Base-by-base conservation (phyloP, 2,329 filamentous ascomycete species). In the Alternaria tenuissima region DNA sequence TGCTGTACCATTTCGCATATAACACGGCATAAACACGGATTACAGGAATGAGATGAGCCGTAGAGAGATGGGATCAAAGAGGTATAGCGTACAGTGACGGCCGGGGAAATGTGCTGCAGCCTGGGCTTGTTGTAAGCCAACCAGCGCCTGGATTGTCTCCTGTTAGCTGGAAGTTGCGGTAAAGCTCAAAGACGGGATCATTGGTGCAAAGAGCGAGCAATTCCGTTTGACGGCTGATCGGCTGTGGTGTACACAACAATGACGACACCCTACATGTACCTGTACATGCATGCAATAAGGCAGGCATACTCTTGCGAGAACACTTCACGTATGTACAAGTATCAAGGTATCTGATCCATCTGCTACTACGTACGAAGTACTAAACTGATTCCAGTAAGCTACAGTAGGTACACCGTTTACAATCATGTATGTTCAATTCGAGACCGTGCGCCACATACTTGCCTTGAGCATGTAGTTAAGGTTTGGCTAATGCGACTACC, bases 281-380 rank as follows among this genome's bases (percentile, higher is more conserved):
- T 49, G 46, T 38, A 38, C 32, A 49, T 49, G 46, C 32, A 49
- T 49, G 46, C 46, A 49, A 49, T 20, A 49, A 22, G 30, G 20
- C 46, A 22, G 32, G 46, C 3, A 49, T 49, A 24, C 30, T 49
- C 46, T 49, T 36, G 32, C 32, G 5, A 49, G 20, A 8, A 38
- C n/a, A 49, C 46, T 24, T 49, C 34, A 38, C 20, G 34, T 16
- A 38, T 49, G 20, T 49, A 49, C 30, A 49, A 36, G 46, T 38
- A 38, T 49, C 46, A 49, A 49, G 46, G 46, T 49, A 49, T 49
- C 30, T 24, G 20, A 49, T 49, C 30, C 46, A 49, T 49, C 30
- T 36, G 46, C 12, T 36, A 30, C 32, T 38, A 34, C 20, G 26
- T 24, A 38, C 8, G 8, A 5, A 20, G 34, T 49, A 30, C 46